phyloP scores from a whole-genome alignment of 352 stramenopile genomes.

The Pythium scleroteichum region DNA sequence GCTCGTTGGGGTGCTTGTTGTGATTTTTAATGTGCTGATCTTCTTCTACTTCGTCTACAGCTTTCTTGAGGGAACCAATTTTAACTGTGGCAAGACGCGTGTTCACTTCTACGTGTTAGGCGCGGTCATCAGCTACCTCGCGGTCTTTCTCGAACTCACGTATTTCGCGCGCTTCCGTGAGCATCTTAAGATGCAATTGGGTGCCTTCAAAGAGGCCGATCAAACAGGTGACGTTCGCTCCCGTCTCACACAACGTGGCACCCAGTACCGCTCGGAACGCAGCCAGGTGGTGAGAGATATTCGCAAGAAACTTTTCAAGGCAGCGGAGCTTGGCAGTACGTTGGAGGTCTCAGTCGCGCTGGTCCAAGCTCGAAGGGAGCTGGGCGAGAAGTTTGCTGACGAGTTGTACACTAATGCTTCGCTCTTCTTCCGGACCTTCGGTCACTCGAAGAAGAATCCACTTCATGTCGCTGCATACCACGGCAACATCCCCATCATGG shows the following conservation, averaged over 20 bases:
- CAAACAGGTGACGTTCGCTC: slow-evolving; percentile 79
- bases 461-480: slow-evolving; percentile 72
- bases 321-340: slow-evolving; percentile 64
- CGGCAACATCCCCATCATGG: slow-evolving; percentile 64
- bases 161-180: slow-evolving; percentile 86
- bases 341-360: slow-evolving; percentile 56
- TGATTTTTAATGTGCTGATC: slow-evolving; percentile 51
- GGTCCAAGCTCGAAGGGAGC: slow-evolving; percentile 39
- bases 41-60: slow-evolving; percentile 67
- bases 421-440: slow-evolving; percentile 58
- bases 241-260: slow-evolving; percentile 34
- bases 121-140: slow-evolving; percentile 52
- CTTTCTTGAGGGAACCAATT: slow-evolving; percentile 64
- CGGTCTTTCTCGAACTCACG: slow-evolving; percentile 66
- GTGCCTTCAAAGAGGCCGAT: slow-evolving; percentile 79
- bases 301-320: slow-evolving; percentile 74
- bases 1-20: slow-evolving; percentile 54
- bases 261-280: slow-evolving; percentile 47
- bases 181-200: slow-evolving; percentile 85
- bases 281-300: slow-evolving; percentile 50
- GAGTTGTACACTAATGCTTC: slow-evolving; percentile 61
- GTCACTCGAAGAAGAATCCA: slow-evolving; percentile 78
- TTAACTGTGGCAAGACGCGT: slow-evolving; percentile 44
- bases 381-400: slow-evolving; percentile 61
- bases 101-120: slow-evolving; percentile 46